A percentile compares a stretch with the other conserved stretches of the same genome.
Conservation (phyloP, 192 early-diverging fungal species). For the Coemansia sp. region DNA sequence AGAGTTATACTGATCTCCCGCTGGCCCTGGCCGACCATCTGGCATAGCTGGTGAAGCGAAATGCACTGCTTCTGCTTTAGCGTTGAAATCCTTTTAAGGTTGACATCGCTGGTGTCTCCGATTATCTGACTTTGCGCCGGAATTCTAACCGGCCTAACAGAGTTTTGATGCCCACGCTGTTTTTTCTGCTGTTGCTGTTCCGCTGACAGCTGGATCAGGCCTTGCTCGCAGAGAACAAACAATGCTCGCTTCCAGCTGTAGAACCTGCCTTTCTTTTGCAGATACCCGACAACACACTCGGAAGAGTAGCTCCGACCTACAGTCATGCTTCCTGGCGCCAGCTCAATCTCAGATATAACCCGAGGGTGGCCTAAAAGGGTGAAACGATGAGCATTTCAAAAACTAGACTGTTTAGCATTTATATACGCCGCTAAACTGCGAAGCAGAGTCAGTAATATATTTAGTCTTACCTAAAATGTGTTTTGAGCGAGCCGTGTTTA, state of each 20-base stretch:
- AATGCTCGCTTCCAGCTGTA: slow-evolving; percentile 47
- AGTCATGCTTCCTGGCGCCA: background rate
- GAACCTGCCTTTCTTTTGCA: slow-evolving; percentile 51
- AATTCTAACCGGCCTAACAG: background rate
- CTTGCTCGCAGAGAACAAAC: slow-evolving; percentile 28
- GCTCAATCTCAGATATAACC: background rate
- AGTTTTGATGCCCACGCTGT: background rate
- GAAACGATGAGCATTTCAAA: background rate
- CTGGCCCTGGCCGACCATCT: slow-evolving; percentile 21
- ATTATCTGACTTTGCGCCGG: slow-evolving; percentile 18
- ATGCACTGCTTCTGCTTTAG: slow-evolving; percentile 32
- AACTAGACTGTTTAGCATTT: background rate
- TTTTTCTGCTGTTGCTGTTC: slow-evolving; percentile 24
- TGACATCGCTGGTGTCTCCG: slow-evolving; percentile 22
- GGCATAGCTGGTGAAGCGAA: slow-evolving; percentile 13
- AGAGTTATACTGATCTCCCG: slow-evolving; percentile 33
- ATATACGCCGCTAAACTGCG: too few relatives aligned
- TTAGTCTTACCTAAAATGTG: background rate
- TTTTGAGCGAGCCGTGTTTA: background rate
- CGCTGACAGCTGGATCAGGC: slow-evolving; percentile 22
- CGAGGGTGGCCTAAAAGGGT: background rate
- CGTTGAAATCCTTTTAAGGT: background rate
- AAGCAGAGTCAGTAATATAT: too few relatives aligned
- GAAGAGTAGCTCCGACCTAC: background rate
- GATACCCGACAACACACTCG: slow-evolving; percentile 22